These are phyloP conservation scores for Atalantia buxifolia DNA, from an alignment of 345 rosid genomes.

Conservation along the genomic window DNA sequence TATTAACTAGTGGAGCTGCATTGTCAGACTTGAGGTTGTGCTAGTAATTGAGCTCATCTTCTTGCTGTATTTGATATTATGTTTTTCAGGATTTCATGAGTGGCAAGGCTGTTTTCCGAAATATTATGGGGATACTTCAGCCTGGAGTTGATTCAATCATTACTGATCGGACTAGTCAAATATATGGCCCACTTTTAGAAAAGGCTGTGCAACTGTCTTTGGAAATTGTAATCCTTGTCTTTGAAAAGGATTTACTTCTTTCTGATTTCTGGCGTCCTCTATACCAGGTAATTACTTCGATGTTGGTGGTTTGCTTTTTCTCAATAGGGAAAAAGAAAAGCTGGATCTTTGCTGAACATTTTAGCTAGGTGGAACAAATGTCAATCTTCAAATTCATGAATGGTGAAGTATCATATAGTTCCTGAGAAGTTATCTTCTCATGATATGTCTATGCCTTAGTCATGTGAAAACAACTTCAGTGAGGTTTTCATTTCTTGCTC, in stretches of 20 bases:
- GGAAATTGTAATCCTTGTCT: constrained; percentile 74
- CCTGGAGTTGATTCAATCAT: constrained; percentile 79
- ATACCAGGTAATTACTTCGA: constrained; percentile 56
- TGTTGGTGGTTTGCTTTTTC: not conserved
- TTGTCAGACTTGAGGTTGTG: not conserved
- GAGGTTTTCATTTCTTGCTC: constrained; percentile 4
- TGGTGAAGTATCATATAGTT: not conserved
- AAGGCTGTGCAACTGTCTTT: constrained; percentile 86
- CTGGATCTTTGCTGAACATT: not conserved
- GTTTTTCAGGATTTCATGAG: constrained; percentile 91
- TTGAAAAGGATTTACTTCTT: constrained; percentile 74
- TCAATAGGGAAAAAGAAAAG: not conserved
- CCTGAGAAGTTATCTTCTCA: not conserved
- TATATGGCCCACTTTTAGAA: constrained; percentile 76
- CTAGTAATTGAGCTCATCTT: constrained; percentile 5
- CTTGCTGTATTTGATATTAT: not conserved
- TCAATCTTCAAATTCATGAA: not conserved
- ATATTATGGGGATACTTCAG: constrained; percentile 79
- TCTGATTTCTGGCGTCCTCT: constrained; percentile 95
- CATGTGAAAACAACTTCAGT: not conserved
- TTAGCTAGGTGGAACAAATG: not conserved
- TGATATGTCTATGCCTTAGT: not conserved
- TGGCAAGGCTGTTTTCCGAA: constrained; percentile 83
- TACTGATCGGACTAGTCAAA: constrained; percentile 68
- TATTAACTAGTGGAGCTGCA: not conserved